phyloP scores from a whole-genome alignment of 1,284 basidiomycete genomes.

The Stereum hirsutum region DNA sequence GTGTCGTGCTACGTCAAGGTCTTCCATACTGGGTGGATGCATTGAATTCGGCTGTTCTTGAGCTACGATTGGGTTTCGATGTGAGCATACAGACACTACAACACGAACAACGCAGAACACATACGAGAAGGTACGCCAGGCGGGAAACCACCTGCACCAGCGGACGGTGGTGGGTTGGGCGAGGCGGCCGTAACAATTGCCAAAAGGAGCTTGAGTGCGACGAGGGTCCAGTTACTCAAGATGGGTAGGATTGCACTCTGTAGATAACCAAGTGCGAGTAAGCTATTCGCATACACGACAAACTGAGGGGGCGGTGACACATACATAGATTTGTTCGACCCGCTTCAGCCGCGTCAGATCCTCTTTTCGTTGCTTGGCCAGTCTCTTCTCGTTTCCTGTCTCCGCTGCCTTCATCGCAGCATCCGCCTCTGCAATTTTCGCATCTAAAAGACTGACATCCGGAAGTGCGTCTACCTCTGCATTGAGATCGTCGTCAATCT shows the following conservation, averaged over 20 bases:
- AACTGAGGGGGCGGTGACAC: conserved; percentile 18
- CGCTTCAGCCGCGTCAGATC: conserved; percentile 80
- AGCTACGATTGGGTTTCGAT: conserved; percentile 24
- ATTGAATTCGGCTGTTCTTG: conserved; percentile 56
- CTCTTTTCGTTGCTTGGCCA: conserved; percentile 59
- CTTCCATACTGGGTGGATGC: conserved; percentile 81
- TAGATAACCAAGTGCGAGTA: conserved; percentile 2
- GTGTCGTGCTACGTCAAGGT: conserved; percentile 91
- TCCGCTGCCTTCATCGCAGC: conserved; percentile 47
- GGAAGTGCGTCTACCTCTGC: conserved; percentile 44
- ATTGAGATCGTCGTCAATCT: conserved; percentile 43
- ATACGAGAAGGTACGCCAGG: conserved; percentile 62
- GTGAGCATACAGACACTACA: conserved; percentile 4
- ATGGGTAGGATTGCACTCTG: conserved; percentile 75
- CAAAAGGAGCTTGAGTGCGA: conserved; percentile 80
- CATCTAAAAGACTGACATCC: conserved; percentile 63
- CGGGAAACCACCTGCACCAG: conserved; percentile 57
- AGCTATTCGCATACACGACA: not conserved
- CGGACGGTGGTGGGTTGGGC: conserved; percentile 43
- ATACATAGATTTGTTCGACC: conserved; percentile 87
- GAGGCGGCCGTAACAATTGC: conserved; percentile 80
- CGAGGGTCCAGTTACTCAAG: conserved; percentile 81
- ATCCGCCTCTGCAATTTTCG: conserved; percentile 62
- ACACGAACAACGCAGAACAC: conserved; percentile 15
- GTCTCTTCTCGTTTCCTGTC: conserved; percentile 45